Base-by-base conservation (phyloP, 208 protist genomes). In the Trypanosoma scelopori region DNA sequence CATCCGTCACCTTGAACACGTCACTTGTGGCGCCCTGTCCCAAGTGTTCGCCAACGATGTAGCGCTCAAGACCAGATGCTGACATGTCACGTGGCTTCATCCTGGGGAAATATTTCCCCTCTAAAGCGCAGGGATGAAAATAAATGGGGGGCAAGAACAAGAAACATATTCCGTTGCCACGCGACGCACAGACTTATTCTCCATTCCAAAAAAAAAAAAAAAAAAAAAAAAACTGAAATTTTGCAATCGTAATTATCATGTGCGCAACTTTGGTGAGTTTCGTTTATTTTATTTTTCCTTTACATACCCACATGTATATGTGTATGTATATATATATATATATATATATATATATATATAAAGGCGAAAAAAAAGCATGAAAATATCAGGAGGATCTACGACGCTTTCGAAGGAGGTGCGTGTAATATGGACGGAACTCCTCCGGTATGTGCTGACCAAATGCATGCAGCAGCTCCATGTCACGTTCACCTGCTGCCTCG, bases 391-490 rank as follows among this genome's bases (percentile, higher is more conserved):
- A 39, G 4, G 23, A 3, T 52, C 69, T 23, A 6, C 55, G 47
- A 20, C 65, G 57, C 37, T 73, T 78, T 41, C 59, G 65, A 45
- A 93, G 25, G 9, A 89, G 56, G 15, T 66, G 50, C 15, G 73
- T 68, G 69, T 93, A 95, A 32, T 85, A 69, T 1, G 65, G 50
- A 0, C 79, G 76, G 22, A 95, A 82, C 56, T 84, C 79, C 43
- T 79, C 76, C 0, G 90, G 90, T n/a, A 95, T 90, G 60, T 93
- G 83, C 18, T 76, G 70, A 15, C 82, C 81, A 68, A 93, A 93
- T 43, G 79, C 73, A 4, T 55, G 39, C 15, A 90, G 62, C 18
- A 92, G 45, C 28, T 70, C 55, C 11, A 12, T 50, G 7, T 69
- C 56, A 20, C 78, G 52, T 9, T 58, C 65, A 18, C 55, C 65